Evolutionary conservation across 106 monocot species (phyloP), one percentile per base, ranked within the genome.

Genomic region (Dendrobium catenatum): DNA sequence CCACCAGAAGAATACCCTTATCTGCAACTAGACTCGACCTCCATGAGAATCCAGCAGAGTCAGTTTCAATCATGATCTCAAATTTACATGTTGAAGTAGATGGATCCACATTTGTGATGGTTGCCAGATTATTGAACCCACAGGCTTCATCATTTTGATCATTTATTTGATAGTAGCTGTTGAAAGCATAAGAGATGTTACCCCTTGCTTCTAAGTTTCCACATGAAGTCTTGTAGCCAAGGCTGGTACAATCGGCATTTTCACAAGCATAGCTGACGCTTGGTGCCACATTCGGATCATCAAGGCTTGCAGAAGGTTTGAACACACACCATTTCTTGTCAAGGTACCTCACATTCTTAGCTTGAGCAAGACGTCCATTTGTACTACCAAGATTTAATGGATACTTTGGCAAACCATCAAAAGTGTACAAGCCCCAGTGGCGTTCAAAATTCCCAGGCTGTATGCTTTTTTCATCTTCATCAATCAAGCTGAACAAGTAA

Each of bases 401-500:
- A 40, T 92, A 95, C 67, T 95, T 95, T 0, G 90, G 90, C 4
- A 17, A 40, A 1, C 95, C 95, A 41, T 95, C 92, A 20, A 84
- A 95, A 61, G 82, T 81, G 59, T 84, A 95, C 55, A 95, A 80
- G 1, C 95, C 95, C 95, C 95, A 95, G 24, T 95, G 92, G 44
- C 95, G 84, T 75, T 95, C 95, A 41, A 95, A 95, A 58, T 95
- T 92, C 1, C 95, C 95, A 2, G 95, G 95, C 82, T 86, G 90
- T 24, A 92, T 88, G 86, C 92, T 95, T 80, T 92, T 95, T 40
- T 88, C 78, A 58, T 95, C 95, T 49, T 95, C 92, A 47, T 95
- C 95, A 20, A 95, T 90, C 77, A 95, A 79, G 68, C 95, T 95
- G 75, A 95, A 95, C 24, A 95, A 76, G 77, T 95, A 95, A 4